Evolutionary conservation across 768 basidiomycete genomes (phyloP), one percentile per base, ranked within the genome.

Genomic region (Cyclocybe aegerita): DNA sequence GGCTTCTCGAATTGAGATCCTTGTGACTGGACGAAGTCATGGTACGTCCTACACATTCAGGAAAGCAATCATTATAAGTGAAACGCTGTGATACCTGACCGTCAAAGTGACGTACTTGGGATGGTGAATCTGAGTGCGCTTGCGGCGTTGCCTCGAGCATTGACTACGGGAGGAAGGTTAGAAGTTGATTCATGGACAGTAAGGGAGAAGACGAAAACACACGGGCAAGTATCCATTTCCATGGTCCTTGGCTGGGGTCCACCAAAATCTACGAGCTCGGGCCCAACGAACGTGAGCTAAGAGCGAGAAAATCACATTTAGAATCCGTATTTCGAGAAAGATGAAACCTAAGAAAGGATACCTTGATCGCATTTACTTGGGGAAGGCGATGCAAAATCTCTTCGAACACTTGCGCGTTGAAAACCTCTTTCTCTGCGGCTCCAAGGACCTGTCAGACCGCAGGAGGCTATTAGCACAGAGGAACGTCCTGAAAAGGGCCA

Each of bases 381-480:
- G 69, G 70, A 12, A 68, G 52, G 30, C 69, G 62, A 48, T 72
- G 69, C 7, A 72, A 43, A n/a, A 70, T 65, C 43, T 70, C 69
- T 48, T 72, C 70, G 46, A 72, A 70, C 0, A 62, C 45, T 12
- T 50, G 38, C 3, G 53, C 53, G 41, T 54, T 38, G 32, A 43
- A 14, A 10, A 65, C 16, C 38, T 70, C 68, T 10, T 53, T 52
- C 9, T 61, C 33, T 14, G 54, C 50, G 7, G 68, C 61, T 0
- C 69, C 69, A 7, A 70, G 46, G 1, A 70, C 48, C 68, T 70
- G 30, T 8, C 1, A 37, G 5, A 5, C 23, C 23, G 5, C 3
- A 39, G 9, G 11, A 31, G 10, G 0, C 17, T 7, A 48, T 46
- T 15, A 14, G 14, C 34, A 10, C 12, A 29, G 3, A 15, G 33